These are phyloP conservation scores for Arabidopsis lyrata DNA, from an alignment of 441 rosid species.

Conservation along the genomic window DNA sequence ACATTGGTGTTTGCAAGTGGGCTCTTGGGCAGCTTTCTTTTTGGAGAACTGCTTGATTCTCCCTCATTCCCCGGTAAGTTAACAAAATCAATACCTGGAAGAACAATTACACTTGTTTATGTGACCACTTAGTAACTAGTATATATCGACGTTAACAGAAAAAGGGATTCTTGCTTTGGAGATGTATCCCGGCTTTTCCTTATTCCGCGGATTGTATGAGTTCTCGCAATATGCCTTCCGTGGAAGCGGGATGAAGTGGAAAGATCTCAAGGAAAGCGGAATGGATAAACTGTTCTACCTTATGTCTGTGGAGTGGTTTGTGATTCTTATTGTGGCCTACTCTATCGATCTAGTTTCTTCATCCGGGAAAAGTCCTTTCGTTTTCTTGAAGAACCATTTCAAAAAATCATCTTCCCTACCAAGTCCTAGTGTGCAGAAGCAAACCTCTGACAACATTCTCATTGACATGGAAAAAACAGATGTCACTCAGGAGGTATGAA, in stretches of 20 bases:
- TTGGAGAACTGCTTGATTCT: conserved; percentile 63
- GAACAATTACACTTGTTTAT: background rate
- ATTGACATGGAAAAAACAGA: conserved; percentile 87
- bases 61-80: conserved; percentile 80
- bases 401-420: conserved; percentile 55
- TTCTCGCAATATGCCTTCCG: conserved; percentile 59
- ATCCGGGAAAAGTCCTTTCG: conserved; percentile 64
- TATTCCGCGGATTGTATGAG: conserved; percentile 92
- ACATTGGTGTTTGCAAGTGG: conserved; percentile 81
- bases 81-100: conserved; percentile 8
- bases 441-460: conserved; percentile 64
- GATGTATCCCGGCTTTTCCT: conserved; percentile 88
- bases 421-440: conserved; percentile 63
- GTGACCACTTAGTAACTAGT: conserved; percentile 11
- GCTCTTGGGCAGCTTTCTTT: conserved; percentile 79
- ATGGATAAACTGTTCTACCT: conserved; percentile 69
- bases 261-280: conserved; percentile 66
- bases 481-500: conserved; percentile 80
- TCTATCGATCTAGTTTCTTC: conserved; percentile 61
- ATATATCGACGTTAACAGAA: conserved; percentile 47
- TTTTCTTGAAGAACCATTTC: conserved; percentile 54
- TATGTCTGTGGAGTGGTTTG: conserved; percentile 78
- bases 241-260: conserved; percentile 86
- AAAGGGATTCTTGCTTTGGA: conserved; percentile 71
- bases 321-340: conserved; percentile 66